Conservation (phyloP, 2,329 filamentous ascomycete species). For the Malbranchea zuffiana region DNA sequence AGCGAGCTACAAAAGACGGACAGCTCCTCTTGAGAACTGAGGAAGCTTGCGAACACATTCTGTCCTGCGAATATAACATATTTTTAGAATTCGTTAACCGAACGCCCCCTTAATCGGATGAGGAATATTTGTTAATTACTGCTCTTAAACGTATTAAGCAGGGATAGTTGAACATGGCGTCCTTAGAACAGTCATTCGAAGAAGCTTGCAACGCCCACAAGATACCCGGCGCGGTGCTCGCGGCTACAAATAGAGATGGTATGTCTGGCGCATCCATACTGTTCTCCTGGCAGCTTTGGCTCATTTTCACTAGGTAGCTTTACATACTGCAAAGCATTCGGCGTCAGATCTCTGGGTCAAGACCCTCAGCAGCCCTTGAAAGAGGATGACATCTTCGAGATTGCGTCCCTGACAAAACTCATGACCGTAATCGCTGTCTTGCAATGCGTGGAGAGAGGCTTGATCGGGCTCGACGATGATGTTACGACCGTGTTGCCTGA, state of each 20-base stretch:
- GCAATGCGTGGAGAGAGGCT: slow-evolving; percentile 11
- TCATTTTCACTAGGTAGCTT: slow-evolving; percentile 1
- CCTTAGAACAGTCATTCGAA: slow-evolving; percentile 5
- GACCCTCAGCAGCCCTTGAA: neutral
- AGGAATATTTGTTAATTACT: no score
- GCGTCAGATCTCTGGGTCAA: slow-evolving; percentile 1
- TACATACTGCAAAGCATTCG: slow-evolving; percentile 5
- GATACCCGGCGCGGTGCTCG: slow-evolving; percentile 6
- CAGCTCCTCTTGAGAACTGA: no score
- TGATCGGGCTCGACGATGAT: slow-evolving; percentile 13
- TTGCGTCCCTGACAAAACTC: slow-evolving; percentile 16
- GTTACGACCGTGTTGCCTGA: slow-evolving; percentile 10
- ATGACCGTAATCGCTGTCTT: slow-evolving; percentile 10
- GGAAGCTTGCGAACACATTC: no score
- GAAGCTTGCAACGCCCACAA: slow-evolving; percentile 5
- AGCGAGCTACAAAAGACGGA: no score
- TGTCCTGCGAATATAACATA: no score
- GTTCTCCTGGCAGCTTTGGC: neutral
- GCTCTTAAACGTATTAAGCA: no score
- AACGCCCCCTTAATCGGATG: no score
- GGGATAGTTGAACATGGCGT: slow-evolving; percentile 2
- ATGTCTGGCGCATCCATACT: neutral
- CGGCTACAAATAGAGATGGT: slow-evolving; percentile 7
- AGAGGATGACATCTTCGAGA: slow-evolving; percentile 15
- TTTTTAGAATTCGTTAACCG: no score